Evolutionary conservation across 2,329 filamentous ascomycete genomes (phyloP).

Genomic region (Sclerotinia glacialis): DNA sequence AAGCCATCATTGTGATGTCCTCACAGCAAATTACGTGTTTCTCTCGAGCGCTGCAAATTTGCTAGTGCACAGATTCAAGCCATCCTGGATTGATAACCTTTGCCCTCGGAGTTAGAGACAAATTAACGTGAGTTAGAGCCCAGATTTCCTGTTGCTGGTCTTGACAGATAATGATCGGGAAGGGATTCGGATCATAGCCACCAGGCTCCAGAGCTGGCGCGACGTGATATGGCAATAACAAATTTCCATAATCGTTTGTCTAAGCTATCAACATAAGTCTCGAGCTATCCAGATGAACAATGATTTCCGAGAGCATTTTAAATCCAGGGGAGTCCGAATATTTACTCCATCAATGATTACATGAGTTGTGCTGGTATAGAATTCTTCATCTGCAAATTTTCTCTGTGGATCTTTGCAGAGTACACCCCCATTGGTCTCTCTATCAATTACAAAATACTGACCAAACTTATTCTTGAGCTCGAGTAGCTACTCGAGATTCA

Average conservation of each 20-base stretch:
- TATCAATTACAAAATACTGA: neutral
- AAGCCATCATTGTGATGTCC: neutral
- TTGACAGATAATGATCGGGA: neutral
- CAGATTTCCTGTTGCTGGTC: neutral
- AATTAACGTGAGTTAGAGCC: neutral
- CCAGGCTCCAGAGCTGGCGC: neutral
- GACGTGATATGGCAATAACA: neutral
- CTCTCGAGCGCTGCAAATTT: neutral
- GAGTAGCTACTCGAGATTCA: neutral
- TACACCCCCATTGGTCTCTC: neutral
- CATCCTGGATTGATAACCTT: neutral
- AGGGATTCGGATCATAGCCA: conserved; percentile 12
- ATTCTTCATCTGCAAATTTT: neutral
- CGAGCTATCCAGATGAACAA: neutral
- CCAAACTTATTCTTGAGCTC: neutral
- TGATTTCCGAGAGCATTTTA: neutral
- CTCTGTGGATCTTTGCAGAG: neutral
- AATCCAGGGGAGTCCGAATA: too few relatives aligned
- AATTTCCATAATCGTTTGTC: neutral
- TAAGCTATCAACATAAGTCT: neutral
- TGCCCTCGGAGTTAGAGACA: neutral
- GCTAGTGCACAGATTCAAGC: neutral
- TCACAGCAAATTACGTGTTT: neutral
- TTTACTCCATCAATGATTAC: neutral
- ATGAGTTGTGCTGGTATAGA: neutral